A percentile compares a stretch with the other conserved stretches of the same genome.
These are phyloP conservation scores for Blastobotrys persicus DNA, from an alignment of 1,139 yeast species.

Conservation along the genomic window DNA sequence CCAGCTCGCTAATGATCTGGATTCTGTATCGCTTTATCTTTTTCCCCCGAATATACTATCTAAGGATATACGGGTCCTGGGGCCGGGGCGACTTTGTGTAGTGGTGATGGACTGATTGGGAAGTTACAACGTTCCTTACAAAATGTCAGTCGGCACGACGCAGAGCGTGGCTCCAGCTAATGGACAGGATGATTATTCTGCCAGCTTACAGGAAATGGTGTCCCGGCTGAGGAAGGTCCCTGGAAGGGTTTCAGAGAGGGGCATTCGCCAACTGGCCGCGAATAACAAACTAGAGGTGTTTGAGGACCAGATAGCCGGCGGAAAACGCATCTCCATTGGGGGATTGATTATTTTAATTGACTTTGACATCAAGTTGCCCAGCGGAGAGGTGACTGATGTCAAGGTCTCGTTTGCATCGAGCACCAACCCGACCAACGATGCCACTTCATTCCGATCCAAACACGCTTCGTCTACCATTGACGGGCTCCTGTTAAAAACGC, in stretches of 20 bases:
- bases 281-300: constrained; percentile 35
- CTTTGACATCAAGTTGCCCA: constrained; percentile 28
- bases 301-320: constrained; percentile 31
- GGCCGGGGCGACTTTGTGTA: too few relatives aligned
- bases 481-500: constrained; percentile 27
- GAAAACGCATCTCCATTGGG: constrained; percentile 36
- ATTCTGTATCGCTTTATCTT: too few relatives aligned
- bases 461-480: constrained; percentile 28
- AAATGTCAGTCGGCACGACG: too few relatives aligned
- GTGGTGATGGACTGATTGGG: too few relatives aligned
- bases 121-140: too few relatives aligned
- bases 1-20: too few relatives aligned
- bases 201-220: constrained; percentile 29
- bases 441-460: constrained; percentile 31
- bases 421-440: constrained; percentile 26
- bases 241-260: constrained; percentile 35
- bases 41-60: too few relatives aligned
- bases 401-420: constrained; percentile 34
- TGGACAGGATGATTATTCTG: constrained; percentile 25
- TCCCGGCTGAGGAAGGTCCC: constrained; percentile 33
- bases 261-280: constrained; percentile 34
- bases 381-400: constrained; percentile 24
- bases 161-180: background rate
- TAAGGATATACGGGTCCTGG: too few relatives aligned
- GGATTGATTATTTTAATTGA: constrained; percentile 40